These are phyloP conservation scores for Cinchona pubescens DNA, from an alignment of 257 asterid genomes.

Conservation along the genomic window DNA sequence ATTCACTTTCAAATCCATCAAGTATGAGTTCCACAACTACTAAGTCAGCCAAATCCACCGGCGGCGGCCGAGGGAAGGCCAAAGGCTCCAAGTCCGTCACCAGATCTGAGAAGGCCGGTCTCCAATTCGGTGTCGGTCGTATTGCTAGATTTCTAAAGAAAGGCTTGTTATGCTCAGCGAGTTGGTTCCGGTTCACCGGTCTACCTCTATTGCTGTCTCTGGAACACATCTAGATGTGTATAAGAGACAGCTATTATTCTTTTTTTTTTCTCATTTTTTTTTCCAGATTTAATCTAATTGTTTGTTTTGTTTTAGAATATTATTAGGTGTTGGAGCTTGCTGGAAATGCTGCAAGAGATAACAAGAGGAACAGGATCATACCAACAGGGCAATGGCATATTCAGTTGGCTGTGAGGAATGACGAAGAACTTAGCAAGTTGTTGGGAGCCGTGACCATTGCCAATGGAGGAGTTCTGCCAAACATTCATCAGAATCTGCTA, in stretches of 20 bases:
- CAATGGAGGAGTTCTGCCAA: conserved; percentile 66
- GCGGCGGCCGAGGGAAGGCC: conserved; percentile 46
- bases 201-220: no score
- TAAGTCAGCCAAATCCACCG: no score
- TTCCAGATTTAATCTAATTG: not conserved
- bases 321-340: conserved; percentile 63
- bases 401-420: conserved; percentile 67
- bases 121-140: conserved; percentile 61
- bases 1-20: not conserved
- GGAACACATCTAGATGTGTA: no score
- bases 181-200: conserved; percentile 65
- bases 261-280: no score
- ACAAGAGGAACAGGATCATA: conserved; percentile 61
- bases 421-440: conserved; percentile 62
- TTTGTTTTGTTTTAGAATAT: not conserved
- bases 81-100: conserved; percentile 37
- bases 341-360: conserved; percentile 66
- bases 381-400: conserved; percentile 78
- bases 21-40: conserved; percentile 35
- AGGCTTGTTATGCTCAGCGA: conserved; percentile 57
- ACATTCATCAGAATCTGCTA: conserved; percentile 50
- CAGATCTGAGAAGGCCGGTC: conserved; percentile 58
- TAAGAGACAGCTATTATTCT: no score
- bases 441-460: conserved; percentile 60
- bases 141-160: conserved; percentile 57